Base-by-base conservation (phyloP, 2,329 filamentous ascomycete genomes). In the Fusarium pseudograminearum region DNA sequence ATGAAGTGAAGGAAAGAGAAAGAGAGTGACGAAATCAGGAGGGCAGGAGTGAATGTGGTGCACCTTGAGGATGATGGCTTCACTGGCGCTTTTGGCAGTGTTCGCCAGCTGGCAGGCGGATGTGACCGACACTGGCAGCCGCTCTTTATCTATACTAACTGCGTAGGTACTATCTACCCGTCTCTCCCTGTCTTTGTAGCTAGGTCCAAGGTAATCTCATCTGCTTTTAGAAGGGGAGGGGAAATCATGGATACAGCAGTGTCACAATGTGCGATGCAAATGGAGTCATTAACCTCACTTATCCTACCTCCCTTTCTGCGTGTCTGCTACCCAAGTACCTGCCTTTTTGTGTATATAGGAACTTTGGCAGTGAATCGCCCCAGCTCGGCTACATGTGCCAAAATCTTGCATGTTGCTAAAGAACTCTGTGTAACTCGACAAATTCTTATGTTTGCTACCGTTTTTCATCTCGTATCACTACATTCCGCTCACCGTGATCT, bases 191-290 rank as follows among this genome's bases (percentile, higher is more conserved):
- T 31, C 24, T 31, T 44, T 30, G 18, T 31, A 38, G 22, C 15
- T 41, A n/a, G n/a, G n/a, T n/a, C n/a, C n/a, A n/a, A n/a, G n/a
- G n/a, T n/a, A 54, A 24, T 30, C 38, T 59, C 56, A 36, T 41
- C 18, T 57, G 20, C 31, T 28, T 20, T 30, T 30, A 24, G 36
- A 30, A 30, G 18, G 18, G 11, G 44, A 22, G 47, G 57, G 56
- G 24, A 38, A 66, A 69, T 54, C 50, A 41, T 52, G 63, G 58
- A 70, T 57, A 36, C 31, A 33, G 42, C 15, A 71, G 68, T 71
- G 53, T 69, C 56, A 71, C 68, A 62, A 56, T 71, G 68, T 71
- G 46, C 60, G 53, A 71, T 71, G 60, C 44, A 56, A 54, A 70
- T 51, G 40, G n/a, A 36, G 44, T 64, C 62, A 54, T 55, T 57